Evolutionary conservation across 139 green algal genomes (phyloP), one percentile per base, ranked within the genome.

Genomic region (Yamagishiella unicocca): DNA sequence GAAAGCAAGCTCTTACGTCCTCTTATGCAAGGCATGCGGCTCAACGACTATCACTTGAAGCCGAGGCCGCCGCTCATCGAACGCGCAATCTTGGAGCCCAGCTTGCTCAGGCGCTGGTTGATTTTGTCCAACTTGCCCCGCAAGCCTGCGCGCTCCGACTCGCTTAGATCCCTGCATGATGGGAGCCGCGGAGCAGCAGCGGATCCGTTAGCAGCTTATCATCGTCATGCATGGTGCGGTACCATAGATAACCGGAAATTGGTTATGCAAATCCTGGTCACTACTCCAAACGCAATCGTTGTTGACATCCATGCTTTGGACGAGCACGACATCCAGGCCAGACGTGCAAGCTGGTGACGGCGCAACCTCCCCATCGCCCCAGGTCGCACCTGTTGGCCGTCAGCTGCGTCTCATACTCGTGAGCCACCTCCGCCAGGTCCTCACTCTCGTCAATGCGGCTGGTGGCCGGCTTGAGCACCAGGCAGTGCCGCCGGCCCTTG

Each of bases 361-460:
- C n/a, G n/a, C n/a, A n/a, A n/a, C n/a, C n/a, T n/a, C 58, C 58
- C 17, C 19, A 68, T 27, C 58, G 58, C 58, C 19, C 14, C 50
- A 58, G 14, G 14, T 58, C 27, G 31, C 77, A 90, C 61, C 72
- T 83, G 74, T 89, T 84, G 5, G 61, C 46, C 1, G 66, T 31
- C 19, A 90, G 66, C 81, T 91, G 87, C 29, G 61, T 46, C 73
- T 81, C 55, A 35, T 86, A 73, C 83, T 91, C 88, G 3, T 46
- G 43, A 19, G 72, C 76, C 58, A 92, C 76, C 83, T 77, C 64
- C 22, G 45, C 61, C 40, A 92, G 78, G 67, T 89, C 88, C 55
- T 92, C 88, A 54, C 68, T 70, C 77, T 92, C 88, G 50, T 92
- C 88, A 31, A 92, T 82, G 22, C 78, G 68, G 40, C 82, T 71